These are phyloP conservation scores for Xylaria polymorpha DNA, from an alignment of 2,329 filamentous ascomycete genomes.

Conservation along the genomic window DNA sequence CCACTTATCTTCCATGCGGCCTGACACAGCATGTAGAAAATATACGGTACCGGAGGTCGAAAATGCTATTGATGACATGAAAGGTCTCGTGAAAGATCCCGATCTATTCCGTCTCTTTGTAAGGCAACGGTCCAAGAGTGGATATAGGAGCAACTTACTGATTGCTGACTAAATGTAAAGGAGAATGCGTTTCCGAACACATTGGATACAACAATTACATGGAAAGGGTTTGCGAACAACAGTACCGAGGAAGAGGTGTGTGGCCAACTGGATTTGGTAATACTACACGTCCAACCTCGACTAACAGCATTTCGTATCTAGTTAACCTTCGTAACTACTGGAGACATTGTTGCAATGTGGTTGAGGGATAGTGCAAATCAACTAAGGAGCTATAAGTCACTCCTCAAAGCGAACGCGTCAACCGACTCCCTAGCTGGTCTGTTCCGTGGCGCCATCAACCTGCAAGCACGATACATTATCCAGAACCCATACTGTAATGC, in stretches of 20 bases:
- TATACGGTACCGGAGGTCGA: constrained; percentile 84
- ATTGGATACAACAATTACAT: constrained; percentile 77
- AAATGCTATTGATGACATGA: constrained; percentile 76
- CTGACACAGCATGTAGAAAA: constrained; percentile 79
- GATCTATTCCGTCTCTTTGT: constrained; percentile 76
- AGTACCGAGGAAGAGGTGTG: constrained; percentile 72
- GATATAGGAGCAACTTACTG: not conserved
- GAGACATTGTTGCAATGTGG: constrained; percentile 95
- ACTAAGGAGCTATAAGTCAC: constrained; percentile 76
- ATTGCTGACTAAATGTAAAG: not conserved
- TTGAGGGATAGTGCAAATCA: constrained; percentile 88
- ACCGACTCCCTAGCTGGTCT: constrained; percentile 72
- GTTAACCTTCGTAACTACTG: constrained; percentile 84
- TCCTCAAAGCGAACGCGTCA: constrained; percentile 66
- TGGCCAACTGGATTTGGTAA: constrained; percentile 56
- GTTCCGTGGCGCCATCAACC: constrained; percentile 80
- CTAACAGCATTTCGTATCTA: constrained; percentile 51
- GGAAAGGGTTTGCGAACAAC: constrained; percentile 70
- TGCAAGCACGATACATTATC: constrained; percentile 77
- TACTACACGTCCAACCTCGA: constrained; percentile 56
- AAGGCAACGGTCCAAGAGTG: not conserved
- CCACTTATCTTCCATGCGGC: constrained; percentile 82
- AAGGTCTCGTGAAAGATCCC: constrained; percentile 76
- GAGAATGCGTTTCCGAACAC: constrained; percentile 80
- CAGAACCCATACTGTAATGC: constrained; percentile 89